Base-by-base conservation (phyloP, 2,329 filamentous ascomycete species). In the Diaporthe humulicola region DNA sequence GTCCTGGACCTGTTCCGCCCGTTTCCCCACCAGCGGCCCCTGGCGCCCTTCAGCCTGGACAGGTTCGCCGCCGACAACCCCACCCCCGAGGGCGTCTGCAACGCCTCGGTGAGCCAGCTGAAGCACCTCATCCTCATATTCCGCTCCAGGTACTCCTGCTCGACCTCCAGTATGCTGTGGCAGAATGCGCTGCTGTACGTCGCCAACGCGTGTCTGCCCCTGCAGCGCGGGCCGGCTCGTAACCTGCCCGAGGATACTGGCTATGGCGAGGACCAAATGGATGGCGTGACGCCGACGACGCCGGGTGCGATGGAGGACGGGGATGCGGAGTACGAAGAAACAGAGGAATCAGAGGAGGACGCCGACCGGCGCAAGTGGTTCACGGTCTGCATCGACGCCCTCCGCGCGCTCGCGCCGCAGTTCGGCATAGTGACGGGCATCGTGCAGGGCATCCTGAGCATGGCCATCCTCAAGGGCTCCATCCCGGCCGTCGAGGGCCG, bases 151-250 rank as follows among this genome's bases (percentile, higher is more conserved):
- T 73, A 76, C 33, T 7, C 72, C 15, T 58, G 66, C 58, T 71
- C 78, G 12, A 76, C 70, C 25, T 74, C 73, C 8, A 76, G 77
- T 9, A 76, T 78, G 12, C 73, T 79, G 6, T 82, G 80, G 79
- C 78, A 81, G 45, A 79, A 78, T n/a, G 79, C 78, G 2, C 75
- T 81, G 52, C 67, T 82, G 25, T 80, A 81, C 67, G 76, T 82
- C 45, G 79, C 80, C 22, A 81, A 81, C 69, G 79, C 79, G 25
- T 76, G 74, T 22, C n/a, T 76, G 33, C 67, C 60, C 38, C 28
- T 58, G 12, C 42, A 33, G 14, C 25, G n/a, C 10, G 14, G 3
- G 19, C 4, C 30, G 25, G 1, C 8, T 17, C 54, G 9, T 8
- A 1, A n/a, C n/a, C n/a, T n/a, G n/a, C n/a, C n/a, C n/a, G n/a